These are phyloP conservation scores for Cymbopogon citratus DNA, from an alignment of 176 grass and related monocot species.

Conservation along the genomic window DNA sequence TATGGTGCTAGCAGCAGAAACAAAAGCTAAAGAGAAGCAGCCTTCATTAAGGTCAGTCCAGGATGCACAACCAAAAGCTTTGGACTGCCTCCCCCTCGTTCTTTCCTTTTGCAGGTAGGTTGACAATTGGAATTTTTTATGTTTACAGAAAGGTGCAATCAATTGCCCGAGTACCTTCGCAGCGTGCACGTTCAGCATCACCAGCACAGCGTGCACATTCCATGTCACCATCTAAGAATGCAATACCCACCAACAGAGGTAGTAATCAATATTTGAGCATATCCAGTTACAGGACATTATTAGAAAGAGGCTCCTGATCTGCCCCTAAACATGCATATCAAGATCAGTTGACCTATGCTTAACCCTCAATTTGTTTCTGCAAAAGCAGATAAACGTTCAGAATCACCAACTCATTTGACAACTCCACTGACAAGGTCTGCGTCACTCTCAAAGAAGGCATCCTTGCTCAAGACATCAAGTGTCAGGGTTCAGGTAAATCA, in stretches of 20 bases:
- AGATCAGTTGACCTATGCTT: not conserved
- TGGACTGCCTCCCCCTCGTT: not conserved
- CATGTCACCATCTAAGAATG: conserved; percentile 24
- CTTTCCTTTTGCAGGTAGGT: not conserved
- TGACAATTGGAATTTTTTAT: not conserved
- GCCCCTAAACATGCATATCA: not conserved
- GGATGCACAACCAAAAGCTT: not conserved
- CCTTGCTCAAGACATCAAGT: conserved; percentile 75
- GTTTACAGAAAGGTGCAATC: conserved; percentile 64
- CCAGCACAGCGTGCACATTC: conserved; percentile 35
- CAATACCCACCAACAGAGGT: conserved; percentile 31
- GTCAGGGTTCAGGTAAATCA: conserved; percentile 68
- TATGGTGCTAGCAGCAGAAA: conserved; percentile 19
- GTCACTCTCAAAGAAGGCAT: conserved; percentile 60
- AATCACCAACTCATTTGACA: conserved; percentile 32
- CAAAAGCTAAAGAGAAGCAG: conserved; percentile 48
- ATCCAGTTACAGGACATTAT: not conserved
- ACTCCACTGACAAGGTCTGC: conserved; percentile 49
- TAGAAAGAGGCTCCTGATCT: not conserved
- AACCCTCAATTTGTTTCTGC: not conserved
- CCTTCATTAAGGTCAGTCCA: conserved; percentile 66
- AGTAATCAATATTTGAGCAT: not conserved
- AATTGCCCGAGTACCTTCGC: conserved; percentile 44
- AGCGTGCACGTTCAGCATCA: conserved; percentile 61
- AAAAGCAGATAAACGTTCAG: conserved; percentile 58